These are phyloP conservation scores for Globisporangium takayamanum DNA, from an alignment of 352 stramenopile genomes.

Conservation along the genomic window DNA sequence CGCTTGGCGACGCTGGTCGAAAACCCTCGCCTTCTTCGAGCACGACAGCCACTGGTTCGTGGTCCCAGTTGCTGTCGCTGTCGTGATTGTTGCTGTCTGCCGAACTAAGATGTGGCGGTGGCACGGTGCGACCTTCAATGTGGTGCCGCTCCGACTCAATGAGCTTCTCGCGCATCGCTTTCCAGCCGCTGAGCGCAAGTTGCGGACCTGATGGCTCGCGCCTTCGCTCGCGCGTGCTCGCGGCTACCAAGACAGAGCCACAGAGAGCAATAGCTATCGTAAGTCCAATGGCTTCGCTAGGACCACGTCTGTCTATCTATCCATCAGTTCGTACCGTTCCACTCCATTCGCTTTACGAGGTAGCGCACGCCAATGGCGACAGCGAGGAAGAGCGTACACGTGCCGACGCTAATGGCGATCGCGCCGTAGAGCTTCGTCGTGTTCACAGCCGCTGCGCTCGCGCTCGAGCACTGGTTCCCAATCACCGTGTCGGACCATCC, in stretches of 20 bases:
- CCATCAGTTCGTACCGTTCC: conserved; percentile 2
- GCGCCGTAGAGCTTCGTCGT: conserved; percentile 2
- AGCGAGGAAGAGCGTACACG: conserved; percentile 6
- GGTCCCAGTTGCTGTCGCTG: neutral
- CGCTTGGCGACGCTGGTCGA: conserved; percentile 18
- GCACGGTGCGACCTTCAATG: conserved; percentile 10
- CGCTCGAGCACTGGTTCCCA: conserved; percentile 7
- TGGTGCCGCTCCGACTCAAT: conserved; percentile 17
- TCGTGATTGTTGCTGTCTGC: neutral
- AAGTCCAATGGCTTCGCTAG: too few species aligned
- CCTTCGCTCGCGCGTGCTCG: neutral
- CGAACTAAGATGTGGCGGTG: conserved; percentile 9
- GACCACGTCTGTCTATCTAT: neutral
- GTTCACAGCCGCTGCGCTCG: conserved; percentile 1
- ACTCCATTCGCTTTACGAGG: conserved; percentile 9
- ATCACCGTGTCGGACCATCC: conserved; percentile 9
- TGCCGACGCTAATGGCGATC: neutral
- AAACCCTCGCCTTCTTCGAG: conserved; percentile 22
- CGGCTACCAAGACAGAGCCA: neutral
- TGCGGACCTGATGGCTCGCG: conserved; percentile 1
- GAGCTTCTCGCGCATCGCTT: conserved; percentile 13
- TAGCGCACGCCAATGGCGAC: conserved; percentile 9
- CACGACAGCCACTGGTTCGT: conserved; percentile 8
- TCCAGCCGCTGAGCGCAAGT: conserved; percentile 11
- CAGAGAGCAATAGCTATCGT: neutral